Conservation (phyloP, 176 grass and related monocot species). For the Aechmea fasciata region DNA sequence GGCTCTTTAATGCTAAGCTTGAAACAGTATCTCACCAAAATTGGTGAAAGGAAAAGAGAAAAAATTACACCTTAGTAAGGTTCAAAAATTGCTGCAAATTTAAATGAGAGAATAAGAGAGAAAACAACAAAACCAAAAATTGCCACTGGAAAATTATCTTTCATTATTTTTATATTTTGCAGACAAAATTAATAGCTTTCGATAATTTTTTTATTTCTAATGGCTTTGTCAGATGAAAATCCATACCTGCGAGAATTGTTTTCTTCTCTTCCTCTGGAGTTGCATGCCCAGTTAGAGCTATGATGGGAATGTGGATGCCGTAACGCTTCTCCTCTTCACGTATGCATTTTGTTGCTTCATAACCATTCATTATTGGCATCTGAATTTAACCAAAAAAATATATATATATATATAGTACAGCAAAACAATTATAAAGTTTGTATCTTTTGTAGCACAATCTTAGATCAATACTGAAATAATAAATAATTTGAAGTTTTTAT, state of each 20-base stretch:
- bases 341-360: conserved; percentile 58
- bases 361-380: conserved; percentile 78
- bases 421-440: conserved; percentile 4
- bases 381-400: too few relatives aligned
- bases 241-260: conserved; percentile 35
- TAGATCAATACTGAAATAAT: background rate
- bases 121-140: too few relatives aligned
- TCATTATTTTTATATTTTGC: background rate
- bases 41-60: too few relatives aligned
- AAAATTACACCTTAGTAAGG: too few relatives aligned
- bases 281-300: conserved; percentile 49
- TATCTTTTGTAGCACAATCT: background rate
- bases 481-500: background rate
- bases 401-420: too few relatives aligned
- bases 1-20: too few relatives aligned
- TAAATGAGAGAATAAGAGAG: too few relatives aligned
- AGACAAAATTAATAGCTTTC: conserved; percentile 16
- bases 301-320: conserved; percentile 39
- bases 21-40: too few relatives aligned
- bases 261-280: conserved; percentile 32
- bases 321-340: conserved; percentile 48
- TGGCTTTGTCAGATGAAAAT: conserved; percentile 54
- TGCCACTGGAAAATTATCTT: background rate
- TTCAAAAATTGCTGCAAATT: too few relatives aligned
- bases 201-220: conserved; percentile 21